Base-by-base conservation (phyloP, 345 rosid genomes). In the Salix brachista region DNA sequence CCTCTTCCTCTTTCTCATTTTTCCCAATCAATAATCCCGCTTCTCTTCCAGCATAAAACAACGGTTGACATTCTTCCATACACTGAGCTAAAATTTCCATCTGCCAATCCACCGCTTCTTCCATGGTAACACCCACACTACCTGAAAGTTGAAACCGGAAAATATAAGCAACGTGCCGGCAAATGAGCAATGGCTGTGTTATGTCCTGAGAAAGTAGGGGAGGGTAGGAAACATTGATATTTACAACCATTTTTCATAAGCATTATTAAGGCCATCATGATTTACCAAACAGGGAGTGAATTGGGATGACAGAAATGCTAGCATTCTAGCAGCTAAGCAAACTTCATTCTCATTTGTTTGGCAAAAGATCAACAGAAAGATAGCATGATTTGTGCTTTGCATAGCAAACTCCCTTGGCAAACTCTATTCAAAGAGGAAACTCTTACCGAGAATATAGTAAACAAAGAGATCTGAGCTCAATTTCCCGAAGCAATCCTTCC, bases 401-500 rank as follows among this genome's bases (percentile, higher is more conserved):
- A n/a, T 23, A n/a, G 28, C 26, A 23, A 3, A 23, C 64, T n/a
- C 23, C 3, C 28, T 58, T 58, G 64, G 28, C 13, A 58, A 58
- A 58, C 64, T 41, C 52, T 69, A 21, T 69, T n/a, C 18, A 67
- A 67, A 17, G 62, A 54, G 69, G 64, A 56, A 54, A 18, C 79
- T 28, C 79, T 28, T 37, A 77, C 79, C 5, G 18, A 30, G n/a
- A 42, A 41, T 66, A 28, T 14, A 30, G 60, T 12, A 77, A 71
- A 64, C 68, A 25, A 6, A 17, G 18, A 4, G 25, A 48, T 48
- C 13, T 17, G 25, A 62, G 30, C 65, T 77, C 77, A 78, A 67
- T 61, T 79, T 71, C 77, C 82, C 2, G 84, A 41, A 68, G 85
- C 74, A 67, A 86, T 67, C 79, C 85, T 88, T 76, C 84, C 70